Conservation (phyloP, 2,329 filamentous ascomycete species). For the Macrophomina phaseolina region DNA sequence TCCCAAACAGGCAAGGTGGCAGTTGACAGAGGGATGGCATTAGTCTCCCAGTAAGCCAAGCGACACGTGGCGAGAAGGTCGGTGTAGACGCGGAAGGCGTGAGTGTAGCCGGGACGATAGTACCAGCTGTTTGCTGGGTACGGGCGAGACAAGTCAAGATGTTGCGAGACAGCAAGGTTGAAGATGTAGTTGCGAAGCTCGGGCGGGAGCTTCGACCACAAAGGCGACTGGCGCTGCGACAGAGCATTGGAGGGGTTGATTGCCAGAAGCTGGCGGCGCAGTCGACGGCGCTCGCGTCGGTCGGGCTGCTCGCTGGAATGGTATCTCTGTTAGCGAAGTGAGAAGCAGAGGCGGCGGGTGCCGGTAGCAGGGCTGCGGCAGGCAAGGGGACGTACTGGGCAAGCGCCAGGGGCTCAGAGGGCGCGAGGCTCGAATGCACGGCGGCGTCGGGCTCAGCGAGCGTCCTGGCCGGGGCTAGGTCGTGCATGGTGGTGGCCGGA, state of each 20-base stretch:
- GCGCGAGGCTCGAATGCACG: background rate
- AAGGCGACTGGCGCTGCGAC: slow-evolving; percentile 33
- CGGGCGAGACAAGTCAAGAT: slow-evolving; percentile 28
- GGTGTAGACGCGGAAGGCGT: slow-evolving; percentile 38
- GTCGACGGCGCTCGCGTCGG: background rate
- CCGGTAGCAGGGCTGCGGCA: background rate
- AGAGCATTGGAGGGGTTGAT: slow-evolving; percentile 33
- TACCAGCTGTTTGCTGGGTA: slow-evolving; percentile 30
- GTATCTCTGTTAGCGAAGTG: too few species aligned
- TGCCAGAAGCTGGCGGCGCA: slow-evolving; percentile 31
- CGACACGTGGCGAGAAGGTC: slow-evolving; percentile 47
- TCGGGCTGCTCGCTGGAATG: too few species aligned
- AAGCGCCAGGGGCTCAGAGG: too few species aligned
- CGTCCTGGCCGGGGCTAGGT: background rate
- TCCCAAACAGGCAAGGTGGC: slow-evolving; percentile 31
- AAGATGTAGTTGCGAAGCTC: slow-evolving; percentile 38
- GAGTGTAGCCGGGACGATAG: slow-evolving; percentile 36
- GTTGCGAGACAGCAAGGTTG: slow-evolving; percentile 31
- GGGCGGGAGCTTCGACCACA: slow-evolving; percentile 36
- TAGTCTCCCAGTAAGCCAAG: slow-evolving; percentile 46
- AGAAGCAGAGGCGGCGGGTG: background rate
- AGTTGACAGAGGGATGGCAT: slow-evolving; percentile 41
- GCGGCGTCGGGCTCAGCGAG: background rate
- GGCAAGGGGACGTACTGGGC: background rate
- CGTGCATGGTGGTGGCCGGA: background rate